A percentile compares a stretch with the other conserved stretches of the same genome.
These are phyloP conservation scores for Aspergillus hiratsukae DNA, from an alignment of 2,329 filamentous ascomycete species.

Conservation along the genomic window DNA sequence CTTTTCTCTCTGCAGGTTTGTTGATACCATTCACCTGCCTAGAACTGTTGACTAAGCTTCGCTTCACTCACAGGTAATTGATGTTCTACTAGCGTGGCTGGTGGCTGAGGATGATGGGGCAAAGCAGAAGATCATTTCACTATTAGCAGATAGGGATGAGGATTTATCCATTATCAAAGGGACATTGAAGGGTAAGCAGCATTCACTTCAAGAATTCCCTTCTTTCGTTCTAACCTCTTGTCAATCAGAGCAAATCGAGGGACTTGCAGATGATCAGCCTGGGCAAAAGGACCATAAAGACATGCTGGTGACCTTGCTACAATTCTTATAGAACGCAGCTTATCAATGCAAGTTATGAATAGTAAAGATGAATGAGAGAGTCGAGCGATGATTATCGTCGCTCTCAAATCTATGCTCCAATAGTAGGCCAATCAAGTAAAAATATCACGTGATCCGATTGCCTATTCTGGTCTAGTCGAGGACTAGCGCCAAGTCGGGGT, in stretches of 20 bases:
- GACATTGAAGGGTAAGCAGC: constrained; percentile 59
- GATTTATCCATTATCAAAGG: constrained; percentile 57
- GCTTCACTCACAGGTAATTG: constrained; percentile 54
- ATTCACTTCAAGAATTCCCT: neutral
- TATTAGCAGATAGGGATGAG: constrained; percentile 66
- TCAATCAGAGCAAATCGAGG: constrained; percentile 55
- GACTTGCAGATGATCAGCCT: constrained; percentile 53
- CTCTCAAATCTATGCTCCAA: neutral
- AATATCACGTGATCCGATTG: constrained; percentile 17
- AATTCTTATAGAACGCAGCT: constrained; percentile 29
- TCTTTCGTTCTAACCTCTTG: constrained; percentile 13
- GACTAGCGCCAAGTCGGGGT: constrained; percentile 20
- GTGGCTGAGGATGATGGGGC: constrained; percentile 82
- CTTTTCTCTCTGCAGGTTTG: constrained; percentile 69
- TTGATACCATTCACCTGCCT: neutral
- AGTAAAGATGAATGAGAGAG: neutral
- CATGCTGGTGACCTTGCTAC: constrained; percentile 59
- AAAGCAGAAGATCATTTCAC: constrained; percentile 56
- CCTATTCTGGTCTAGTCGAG: constrained; percentile 5
- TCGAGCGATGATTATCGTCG: neutral
- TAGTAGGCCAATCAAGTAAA: neutral
- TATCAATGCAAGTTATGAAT: neutral
- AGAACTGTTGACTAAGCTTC: neutral
- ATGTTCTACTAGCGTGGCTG: constrained; percentile 84
- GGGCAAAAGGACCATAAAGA: constrained; percentile 54